Evolutionary conservation across 2,329 filamentous ascomycete species (phyloP).

Genomic region (Nigrospora oryzae): DNA sequence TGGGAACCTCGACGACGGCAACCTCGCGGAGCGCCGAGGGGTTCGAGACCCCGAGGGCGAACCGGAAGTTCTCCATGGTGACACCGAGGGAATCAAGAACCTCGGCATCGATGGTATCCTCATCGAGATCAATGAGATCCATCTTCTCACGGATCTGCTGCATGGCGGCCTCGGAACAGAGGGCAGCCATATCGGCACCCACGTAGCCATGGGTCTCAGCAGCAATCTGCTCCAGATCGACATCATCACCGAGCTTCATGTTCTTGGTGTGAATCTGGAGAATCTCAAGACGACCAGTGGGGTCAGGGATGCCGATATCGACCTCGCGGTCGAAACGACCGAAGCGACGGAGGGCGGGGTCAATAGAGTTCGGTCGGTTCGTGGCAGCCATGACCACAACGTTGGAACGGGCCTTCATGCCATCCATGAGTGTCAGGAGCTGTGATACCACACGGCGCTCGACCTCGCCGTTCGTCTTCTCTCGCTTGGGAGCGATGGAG

Average conservation of each 20-base stretch:
- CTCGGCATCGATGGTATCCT: conserved; percentile 98
- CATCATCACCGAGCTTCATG: conserved; percentile 97
- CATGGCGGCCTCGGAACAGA: conserved; percentile 99
- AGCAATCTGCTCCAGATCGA: conserved; percentile 93
- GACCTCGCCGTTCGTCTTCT: conserved; percentile 98
- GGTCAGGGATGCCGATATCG: conserved; percentile 96
- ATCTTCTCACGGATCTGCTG: conserved; percentile 99
- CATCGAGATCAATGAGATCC: conserved; percentile 97
- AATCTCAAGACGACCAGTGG: conserved; percentile 96
- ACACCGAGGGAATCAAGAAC: conserved; percentile 96
- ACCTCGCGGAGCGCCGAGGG: conserved; percentile 97
- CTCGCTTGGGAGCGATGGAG: conserved; percentile 97
- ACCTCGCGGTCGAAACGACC: conserved; percentile 98
- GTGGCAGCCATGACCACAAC: conserved; percentile 99
- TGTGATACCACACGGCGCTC: conserved; percentile 98
- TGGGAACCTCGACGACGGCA: conserved; percentile 97
- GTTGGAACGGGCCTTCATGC: conserved; percentile 98
- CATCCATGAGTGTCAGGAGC: conserved; percentile 93
- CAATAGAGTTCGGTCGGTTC: conserved; percentile 97
- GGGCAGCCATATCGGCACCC: conserved; percentile 93
- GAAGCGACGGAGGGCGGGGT: conserved; percentile 93
- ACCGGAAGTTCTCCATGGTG: conserved; percentile 99
- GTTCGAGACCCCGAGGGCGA: conserved; percentile 95
- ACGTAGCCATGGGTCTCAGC: conserved; percentile 98
- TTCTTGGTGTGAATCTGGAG: conserved; percentile 99